Percentiles rank a stretch among this genome's conserved stretches.
Conservation (phyloP, 148 eudicot genomes). For the Fagopyrum tataricum region DNA sequence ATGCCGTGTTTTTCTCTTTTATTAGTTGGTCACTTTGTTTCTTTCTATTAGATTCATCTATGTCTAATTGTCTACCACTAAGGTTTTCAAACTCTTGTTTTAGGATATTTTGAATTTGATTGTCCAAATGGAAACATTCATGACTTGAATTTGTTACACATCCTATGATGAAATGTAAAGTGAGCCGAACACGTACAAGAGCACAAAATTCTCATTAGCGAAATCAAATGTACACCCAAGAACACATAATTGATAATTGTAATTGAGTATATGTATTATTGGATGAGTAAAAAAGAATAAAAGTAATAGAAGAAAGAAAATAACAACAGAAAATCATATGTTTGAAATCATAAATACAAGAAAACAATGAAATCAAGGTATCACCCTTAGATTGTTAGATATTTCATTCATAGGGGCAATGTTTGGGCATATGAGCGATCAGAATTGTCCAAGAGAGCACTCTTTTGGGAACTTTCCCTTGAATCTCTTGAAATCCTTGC, state of each 20-base stretch:
- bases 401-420: background rate
- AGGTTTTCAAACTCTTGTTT: background rate
- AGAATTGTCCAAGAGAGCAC: slow-evolving; percentile 3
- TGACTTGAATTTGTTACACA: no score
- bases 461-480: background rate
- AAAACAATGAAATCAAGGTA: no score
- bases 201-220: no score
- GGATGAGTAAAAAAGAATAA: background rate
- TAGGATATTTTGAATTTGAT: background rate
- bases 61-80: no score
- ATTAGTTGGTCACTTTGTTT: no score
- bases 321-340: background rate
- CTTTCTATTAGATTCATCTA: no score
- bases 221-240: no score
- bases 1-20: no score
- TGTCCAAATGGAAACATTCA: no score
- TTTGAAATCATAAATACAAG: background rate
- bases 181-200: no score
- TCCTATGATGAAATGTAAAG: no score
- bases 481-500: slow-evolving; percentile 15
- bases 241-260: background rate
- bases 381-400: background rate
- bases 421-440: background rate
- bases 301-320: background rate
- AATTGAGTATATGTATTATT: background rate